These are phyloP conservation scores for Cynanchum wilfordii DNA, from an alignment of 257 asterid species.

Conservation along the genomic window DNA sequence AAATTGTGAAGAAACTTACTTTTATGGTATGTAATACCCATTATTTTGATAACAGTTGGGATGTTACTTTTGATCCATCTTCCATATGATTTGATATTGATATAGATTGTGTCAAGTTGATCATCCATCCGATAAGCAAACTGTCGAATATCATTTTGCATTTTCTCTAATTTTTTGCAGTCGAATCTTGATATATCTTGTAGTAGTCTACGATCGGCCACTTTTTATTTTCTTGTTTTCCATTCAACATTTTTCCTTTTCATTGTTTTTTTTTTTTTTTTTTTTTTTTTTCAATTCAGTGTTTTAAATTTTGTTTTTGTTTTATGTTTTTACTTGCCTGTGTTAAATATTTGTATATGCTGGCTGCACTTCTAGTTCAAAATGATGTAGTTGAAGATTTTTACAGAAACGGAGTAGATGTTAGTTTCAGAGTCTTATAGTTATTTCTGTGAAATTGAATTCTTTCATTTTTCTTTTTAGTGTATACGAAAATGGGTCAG, in stretches of 20 bases:
- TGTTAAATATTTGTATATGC: not conserved
- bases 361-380: not conserved
- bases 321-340: not conserved
- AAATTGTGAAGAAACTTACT: not conserved
- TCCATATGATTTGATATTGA: too few relatives aligned
- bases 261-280: not conserved
- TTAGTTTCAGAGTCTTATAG: not conserved
- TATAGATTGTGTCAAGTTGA: too few relatives aligned
- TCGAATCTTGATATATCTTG: too few relatives aligned
- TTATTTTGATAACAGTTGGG: too few relatives aligned
- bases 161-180: too few relatives aligned
- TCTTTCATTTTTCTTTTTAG: not conserved
- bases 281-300: too few relatives aligned
- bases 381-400: not conserved
- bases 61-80: too few relatives aligned
- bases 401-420: not conserved
- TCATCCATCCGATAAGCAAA: too few relatives aligned
- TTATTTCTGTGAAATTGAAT: not conserved
- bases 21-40: not conserved
- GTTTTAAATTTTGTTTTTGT: not conserved
- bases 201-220: too few relatives aligned
- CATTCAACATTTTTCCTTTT: too few relatives aligned
- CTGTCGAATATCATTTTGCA: too few relatives aligned
- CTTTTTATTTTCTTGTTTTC: too few relatives aligned
- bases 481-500: not conserved